Percentiles rank a stretch among this genome's conserved stretches.
Evolutionary conservation across 768 basidiomycete species (phyloP).

Genomic region (Terana coerulea): DNA sequence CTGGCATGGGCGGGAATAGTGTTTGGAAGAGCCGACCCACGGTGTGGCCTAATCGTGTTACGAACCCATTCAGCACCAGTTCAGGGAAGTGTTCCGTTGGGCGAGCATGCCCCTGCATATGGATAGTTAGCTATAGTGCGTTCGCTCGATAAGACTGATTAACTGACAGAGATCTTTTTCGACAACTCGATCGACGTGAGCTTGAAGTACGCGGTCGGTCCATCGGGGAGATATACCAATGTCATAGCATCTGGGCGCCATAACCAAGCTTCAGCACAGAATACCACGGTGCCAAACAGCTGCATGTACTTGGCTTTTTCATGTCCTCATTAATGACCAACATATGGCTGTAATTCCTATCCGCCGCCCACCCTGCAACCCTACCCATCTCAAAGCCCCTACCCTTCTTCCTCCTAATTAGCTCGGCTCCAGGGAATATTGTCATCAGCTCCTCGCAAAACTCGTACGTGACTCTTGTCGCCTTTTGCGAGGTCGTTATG

Average conservation of each 20-base stretch:
- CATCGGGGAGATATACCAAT: slow-evolving; percentile 82
- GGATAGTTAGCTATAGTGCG: no score
- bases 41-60: slow-evolving; percentile 88
- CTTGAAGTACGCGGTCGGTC: slow-evolving; percentile 95
- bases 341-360: slow-evolving; percentile 82
- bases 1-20: slow-evolving; percentile 90
- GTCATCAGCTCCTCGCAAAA: slow-evolving; percentile 91
- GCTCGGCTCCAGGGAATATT: slow-evolving; percentile 90
- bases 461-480: slow-evolving; percentile 84
- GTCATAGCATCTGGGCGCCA: slow-evolving; percentile 79
- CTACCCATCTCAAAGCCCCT: slow-evolving; percentile 88
- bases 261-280: slow-evolving; percentile 12
- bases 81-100: slow-evolving; percentile 93
- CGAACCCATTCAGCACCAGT: slow-evolving; percentile 91
- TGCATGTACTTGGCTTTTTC: slow-evolving; percentile 81
- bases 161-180: slow-evolving; percentile 76
- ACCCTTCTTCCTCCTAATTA: slow-evolving; percentile 80
- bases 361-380: slow-evolving; percentile 91
- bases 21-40: slow-evolving; percentile 97
- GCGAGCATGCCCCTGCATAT: slow-evolving; percentile 77
- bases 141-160: no score
- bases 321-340: slow-evolving; percentile 94
- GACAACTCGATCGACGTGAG: slow-evolving; percentile 85
- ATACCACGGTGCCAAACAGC: neutral
- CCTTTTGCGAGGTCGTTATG: slow-evolving; percentile 86